phyloP scores from a whole-genome alignment of 805 yeast species.

The Kluyveromyces siamensis region DNA sequence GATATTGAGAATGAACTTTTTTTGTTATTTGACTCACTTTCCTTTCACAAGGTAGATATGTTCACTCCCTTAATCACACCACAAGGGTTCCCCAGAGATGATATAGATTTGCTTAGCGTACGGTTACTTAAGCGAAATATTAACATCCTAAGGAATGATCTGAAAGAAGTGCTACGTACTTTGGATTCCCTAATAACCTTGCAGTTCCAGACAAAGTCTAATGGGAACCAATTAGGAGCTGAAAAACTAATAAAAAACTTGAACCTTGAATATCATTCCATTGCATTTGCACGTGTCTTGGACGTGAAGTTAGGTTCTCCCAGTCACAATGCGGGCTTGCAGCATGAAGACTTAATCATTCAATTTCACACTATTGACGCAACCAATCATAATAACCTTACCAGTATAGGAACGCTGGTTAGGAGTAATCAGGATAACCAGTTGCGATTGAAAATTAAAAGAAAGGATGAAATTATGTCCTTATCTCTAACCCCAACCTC shows the following conservation, averaged over 20 bases:
- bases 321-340: slow-evolving; percentile 35
- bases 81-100: slow-evolving; percentile 83
- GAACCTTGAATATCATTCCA: slow-evolving; percentile 1
- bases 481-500: slow-evolving; percentile 36
- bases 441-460: slow-evolving; percentile 19
- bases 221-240: neutral
- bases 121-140: slow-evolving; percentile 55
- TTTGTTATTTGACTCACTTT: slow-evolving; percentile 35
- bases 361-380: slow-evolving; percentile 47
- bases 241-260: neutral
- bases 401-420: slow-evolving; percentile 37
- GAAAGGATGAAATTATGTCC: slow-evolving; percentile 25
- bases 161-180: slow-evolving; percentile 37
- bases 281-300: neutral
- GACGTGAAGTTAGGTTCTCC: neutral
- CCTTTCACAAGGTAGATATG: slow-evolving; percentile 47
- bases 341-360: slow-evolving; percentile 44
- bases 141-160: slow-evolving; percentile 63
- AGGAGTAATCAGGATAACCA: slow-evolving; percentile 28
- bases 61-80: slow-evolving; percentile 49
- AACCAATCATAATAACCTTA: slow-evolving; percentile 44
- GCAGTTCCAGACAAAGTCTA: slow-evolving; percentile 29
- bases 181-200: slow-evolving; percentile 39
- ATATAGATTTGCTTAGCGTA: slow-evolving; percentile 68
- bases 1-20: slow-evolving; percentile 35